Conservation (phyloP, 1,139 yeast genomes). For the Wickerhamiella pararugosa region DNA sequence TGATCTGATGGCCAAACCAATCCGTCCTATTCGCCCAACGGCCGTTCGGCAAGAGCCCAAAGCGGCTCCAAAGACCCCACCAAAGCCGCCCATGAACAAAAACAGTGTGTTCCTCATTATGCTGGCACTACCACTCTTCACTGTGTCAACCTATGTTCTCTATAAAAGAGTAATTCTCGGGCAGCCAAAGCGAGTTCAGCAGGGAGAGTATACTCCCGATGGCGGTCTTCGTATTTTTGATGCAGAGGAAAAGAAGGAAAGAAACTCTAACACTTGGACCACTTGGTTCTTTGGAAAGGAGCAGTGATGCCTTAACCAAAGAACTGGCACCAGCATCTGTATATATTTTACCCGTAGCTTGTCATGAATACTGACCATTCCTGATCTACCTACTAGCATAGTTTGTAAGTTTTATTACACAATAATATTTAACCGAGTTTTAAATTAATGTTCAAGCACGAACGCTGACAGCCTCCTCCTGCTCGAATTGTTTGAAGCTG, state of each 20-base stretch:
- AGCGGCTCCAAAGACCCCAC: neutral
- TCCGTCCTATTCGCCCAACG: conserved; percentile 1
- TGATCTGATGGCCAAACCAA: neutral
- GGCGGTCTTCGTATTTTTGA: conserved; percentile 33
- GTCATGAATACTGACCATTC: too few relatives aligned
- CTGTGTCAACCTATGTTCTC: conserved; percentile 13
- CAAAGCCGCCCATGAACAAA: conserved; percentile 2
- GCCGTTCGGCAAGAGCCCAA: conserved; percentile 2
- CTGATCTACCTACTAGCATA: too few relatives aligned
- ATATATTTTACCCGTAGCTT: too few relatives aligned
- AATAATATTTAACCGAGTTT: too few relatives aligned
- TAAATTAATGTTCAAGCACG: too few relatives aligned
- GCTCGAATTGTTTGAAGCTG: conserved; percentile 19
- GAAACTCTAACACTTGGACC: conserved; percentile 27
- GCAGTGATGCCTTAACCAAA: conserved; percentile 2
- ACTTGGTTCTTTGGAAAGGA: conserved; percentile 32
- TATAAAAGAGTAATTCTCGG: conserved; percentile 26
- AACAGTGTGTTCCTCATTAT: conserved; percentile 14
- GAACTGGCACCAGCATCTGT: too few relatives aligned
- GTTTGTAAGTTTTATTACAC: too few relatives aligned
- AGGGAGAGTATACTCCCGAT: conserved; percentile 35
- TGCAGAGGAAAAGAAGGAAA: conserved; percentile 29
- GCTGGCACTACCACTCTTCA: conserved; percentile 18
- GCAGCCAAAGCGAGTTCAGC: conserved; percentile 32
- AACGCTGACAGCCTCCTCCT: too few relatives aligned